Evolutionary conservation across 2,329 filamentous ascomycete genomes (phyloP).

Genomic region (Fusarium beomiforme): DNA sequence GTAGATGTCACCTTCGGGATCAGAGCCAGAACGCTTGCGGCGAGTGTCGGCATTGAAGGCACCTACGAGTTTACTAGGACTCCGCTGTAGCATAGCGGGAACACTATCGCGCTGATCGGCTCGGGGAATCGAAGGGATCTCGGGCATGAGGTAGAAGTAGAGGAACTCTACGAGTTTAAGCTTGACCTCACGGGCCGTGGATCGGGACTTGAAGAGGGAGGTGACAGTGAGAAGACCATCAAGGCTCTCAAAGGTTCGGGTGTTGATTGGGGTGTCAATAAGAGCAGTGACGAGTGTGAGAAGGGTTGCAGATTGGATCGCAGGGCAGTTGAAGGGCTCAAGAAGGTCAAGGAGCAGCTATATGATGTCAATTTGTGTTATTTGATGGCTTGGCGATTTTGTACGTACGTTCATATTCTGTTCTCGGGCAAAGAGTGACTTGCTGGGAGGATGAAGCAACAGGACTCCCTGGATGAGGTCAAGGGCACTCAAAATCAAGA

Average conservation of each 20-base stretch:
- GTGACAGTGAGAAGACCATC: constrained; percentile 93
- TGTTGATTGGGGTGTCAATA: constrained; percentile 86
- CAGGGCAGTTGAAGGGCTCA: constrained; percentile 89
- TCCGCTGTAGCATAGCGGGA: constrained; percentile 68
- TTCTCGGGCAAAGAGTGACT: constrained; percentile 86
- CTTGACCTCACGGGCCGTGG: constrained; percentile 88
- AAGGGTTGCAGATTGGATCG: constrained; percentile 89
- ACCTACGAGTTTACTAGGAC: constrained; percentile 73
- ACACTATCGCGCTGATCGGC: constrained; percentile 57
- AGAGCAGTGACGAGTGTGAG: constrained; percentile 90
- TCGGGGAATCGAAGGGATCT: constrained; percentile 70
- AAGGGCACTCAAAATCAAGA: constrained; percentile 87
- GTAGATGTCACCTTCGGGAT: constrained; percentile 50
- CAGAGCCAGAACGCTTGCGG: constrained; percentile 48
- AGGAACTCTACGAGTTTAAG: constrained; percentile 96
- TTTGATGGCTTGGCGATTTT: neutral
- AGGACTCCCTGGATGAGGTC: constrained; percentile 90
- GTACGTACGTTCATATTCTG: constrained; percentile 88
- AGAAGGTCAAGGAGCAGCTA: constrained; percentile 91
- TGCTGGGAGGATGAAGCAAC: constrained; percentile 89
- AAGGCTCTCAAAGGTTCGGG: constrained; percentile 88
- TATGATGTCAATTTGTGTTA: constrained; percentile 18
- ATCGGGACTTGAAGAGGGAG: constrained; percentile 89
- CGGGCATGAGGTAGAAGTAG: constrained; percentile 98
- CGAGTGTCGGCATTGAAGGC: constrained; percentile 58